Base-by-base conservation (phyloP, 768 basidiomycete species). In the Amanita polypyramis region DNA sequence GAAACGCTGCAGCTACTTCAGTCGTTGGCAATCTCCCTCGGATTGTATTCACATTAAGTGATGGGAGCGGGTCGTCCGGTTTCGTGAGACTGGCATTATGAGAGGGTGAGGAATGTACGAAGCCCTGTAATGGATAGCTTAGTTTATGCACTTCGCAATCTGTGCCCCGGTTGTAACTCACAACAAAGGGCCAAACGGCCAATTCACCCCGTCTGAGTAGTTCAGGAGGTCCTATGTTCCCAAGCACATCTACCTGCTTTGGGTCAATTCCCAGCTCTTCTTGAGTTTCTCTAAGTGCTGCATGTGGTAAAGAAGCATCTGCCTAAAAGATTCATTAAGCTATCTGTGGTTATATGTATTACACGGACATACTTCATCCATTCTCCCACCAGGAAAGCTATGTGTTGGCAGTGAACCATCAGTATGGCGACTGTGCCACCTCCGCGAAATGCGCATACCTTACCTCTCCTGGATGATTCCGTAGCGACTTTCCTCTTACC, bases 391-490 rank as follows among this genome's bases (percentile, higher is more conserved):
- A 40, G 85, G 85, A 62, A 85, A 87, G 67, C 85, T 88, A 57
- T 15, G 35, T 14, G 17, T 14, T 27, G 25, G 7, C 7, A 27
- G 7, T 7, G 7, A 27, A 4, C 25, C 17, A 19, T 27, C 14
- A 38, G 12, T 15, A 35, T 14, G 30, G 32, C 34, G 21, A 6
- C 30, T n/a, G 37, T 19, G 10, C 9, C 11, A 23, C 6, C 19
- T 36, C 20, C 19, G 35, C 19, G 41, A 25, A 8, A 15, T 7
- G 14, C 14, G 42, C 56, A 47, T 57, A 85, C 87, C 87, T 87
- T 29, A 89, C 77, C 69, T 89, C 85, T n/a, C 87, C 86, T 0
- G 85, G 80, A 62, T 89, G 87, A 25, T 69, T 73, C 54, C 85
- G 69, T 43, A 83, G 62, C 34, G 74, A 62, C 55, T 77, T 76